A percentile compares a stretch with the other conserved stretches of the same genome.
phyloP scores from a whole-genome alignment of 2,329 filamentous ascomycete genomes.

The Aspergillus chevalieri region DNA sequence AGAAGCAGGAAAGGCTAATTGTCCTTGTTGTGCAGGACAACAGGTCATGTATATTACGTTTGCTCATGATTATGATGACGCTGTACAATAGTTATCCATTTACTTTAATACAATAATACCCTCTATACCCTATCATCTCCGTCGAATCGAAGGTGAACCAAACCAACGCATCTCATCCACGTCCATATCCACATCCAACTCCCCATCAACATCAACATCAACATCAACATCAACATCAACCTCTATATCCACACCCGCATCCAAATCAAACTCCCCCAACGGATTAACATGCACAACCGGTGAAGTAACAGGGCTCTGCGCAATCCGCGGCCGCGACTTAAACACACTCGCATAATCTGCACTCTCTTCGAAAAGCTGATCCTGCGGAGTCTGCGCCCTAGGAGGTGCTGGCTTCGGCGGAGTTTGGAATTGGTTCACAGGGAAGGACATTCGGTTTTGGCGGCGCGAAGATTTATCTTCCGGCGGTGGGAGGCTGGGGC shows the following conservation, averaged over 20 bases:
- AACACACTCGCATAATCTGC: constrained; percentile 78
- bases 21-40: neutral
- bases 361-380: constrained; percentile 65
- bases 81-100: neutral
- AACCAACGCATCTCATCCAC: neutral
- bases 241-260: constrained; percentile 12
- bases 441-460: constrained; percentile 37
- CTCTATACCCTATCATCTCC: neutral
- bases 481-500: constrained; percentile 9
- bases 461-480: constrained; percentile 15
- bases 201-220: neutral
- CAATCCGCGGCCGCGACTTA: constrained; percentile 73
- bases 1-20: neutral
- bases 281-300: constrained; percentile 33
- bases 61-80: neutral
- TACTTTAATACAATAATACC: neutral
- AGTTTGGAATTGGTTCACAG: constrained; percentile 53
- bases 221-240: neutral
- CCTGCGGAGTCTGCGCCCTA: constrained; percentile 50
- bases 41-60: neutral
- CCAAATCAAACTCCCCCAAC: constrained; percentile 18
- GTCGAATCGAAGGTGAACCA: neutral
- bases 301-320: constrained; percentile 59
- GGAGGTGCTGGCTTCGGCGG: constrained; percentile 33
- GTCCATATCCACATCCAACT: neutral